Evolutionary conservation across 352 stramenopile species (phyloP).

Genomic region (Phytopythium montanum): DNA sequence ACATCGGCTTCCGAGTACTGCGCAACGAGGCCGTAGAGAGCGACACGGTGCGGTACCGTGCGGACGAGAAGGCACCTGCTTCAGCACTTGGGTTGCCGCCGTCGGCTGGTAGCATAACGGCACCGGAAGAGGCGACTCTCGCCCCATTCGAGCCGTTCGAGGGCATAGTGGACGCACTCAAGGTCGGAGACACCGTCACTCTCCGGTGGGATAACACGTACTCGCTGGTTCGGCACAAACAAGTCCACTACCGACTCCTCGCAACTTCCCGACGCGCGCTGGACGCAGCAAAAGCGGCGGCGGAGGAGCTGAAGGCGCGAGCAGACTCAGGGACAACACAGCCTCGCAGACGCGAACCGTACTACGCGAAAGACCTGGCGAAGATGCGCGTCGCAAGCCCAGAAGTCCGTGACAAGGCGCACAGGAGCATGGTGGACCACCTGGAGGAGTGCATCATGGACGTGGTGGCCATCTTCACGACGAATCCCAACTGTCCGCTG

Average conservation of each 20-base stretch:
- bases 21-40: constrained; percentile 31
- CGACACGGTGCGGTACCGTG: constrained; percentile 35
- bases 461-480: constrained; percentile 69
- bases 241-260: constrained; percentile 54
- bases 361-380: constrained; percentile 36
- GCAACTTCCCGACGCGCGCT: constrained; percentile 35
- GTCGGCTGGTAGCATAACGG: constrained; percentile 7
- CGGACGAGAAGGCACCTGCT: constrained; percentile 1
- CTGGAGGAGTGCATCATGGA: constrained; percentile 49
- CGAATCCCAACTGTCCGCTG: constrained; percentile 58
- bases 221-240: constrained; percentile 66
- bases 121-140: background rate
- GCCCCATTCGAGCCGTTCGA: constrained; percentile 18
- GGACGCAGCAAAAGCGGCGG: constrained; percentile 42
- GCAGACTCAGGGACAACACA: background rate
- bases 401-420: background rate
- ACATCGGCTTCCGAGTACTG: constrained; percentile 61
- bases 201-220: constrained; percentile 79
- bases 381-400: constrained; percentile 17
- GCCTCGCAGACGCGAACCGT: constrained; percentile 15
- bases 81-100: too few species aligned
- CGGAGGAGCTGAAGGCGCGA: constrained; percentile 29
- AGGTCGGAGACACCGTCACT: constrained; percentile 37
- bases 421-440: constrained; percentile 11
- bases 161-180: constrained; percentile 25